phyloP scores from a whole-genome alignment of 148 eudicot species.

The Pharnaceum exiguum region DNA sequence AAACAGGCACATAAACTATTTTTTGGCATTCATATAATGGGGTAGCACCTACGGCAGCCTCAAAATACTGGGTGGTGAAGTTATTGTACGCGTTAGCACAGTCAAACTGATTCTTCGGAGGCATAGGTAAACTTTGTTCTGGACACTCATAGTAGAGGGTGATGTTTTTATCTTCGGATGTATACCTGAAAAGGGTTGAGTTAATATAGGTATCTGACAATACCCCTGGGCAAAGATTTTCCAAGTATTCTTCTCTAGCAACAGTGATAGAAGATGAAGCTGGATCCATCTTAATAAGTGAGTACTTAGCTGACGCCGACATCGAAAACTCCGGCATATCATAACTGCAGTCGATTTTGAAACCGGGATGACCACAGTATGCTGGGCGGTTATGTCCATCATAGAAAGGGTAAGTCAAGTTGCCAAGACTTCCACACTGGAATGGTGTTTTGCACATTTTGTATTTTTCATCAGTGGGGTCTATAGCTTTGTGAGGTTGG shows the following conservation, averaged over 20 bases:
- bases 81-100: background rate
- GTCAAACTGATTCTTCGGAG: background rate
- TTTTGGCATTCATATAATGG: background rate
- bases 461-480: constrained; percentile 13
- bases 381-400: constrained; percentile 25
- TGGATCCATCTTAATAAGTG: constrained; percentile 22
- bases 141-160: constrained; percentile 38
- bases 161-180: constrained; percentile 16
- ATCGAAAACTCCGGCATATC: constrained; percentile 16
- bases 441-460: constrained; percentile 27
- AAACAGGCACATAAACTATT: constrained; percentile 7
- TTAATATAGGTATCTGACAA: constrained; percentile 27
- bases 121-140: background rate
- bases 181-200: constrained; percentile 12
- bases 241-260: constrained; percentile 24
- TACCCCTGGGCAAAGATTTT: constrained; percentile 12
- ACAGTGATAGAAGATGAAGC: constrained; percentile 12
- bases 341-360: constrained; percentile 31
- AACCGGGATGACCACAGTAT: constrained; percentile 53
- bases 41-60: background rate
- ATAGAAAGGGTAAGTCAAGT: constrained; percentile 62
- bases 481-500: background rate
- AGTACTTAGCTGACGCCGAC: constrained; percentile 13
- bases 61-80: background rate
- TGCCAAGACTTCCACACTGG: constrained; percentile 25